phyloP scores from a whole-genome alignment of 2,329 filamentous ascomycete genomes.

The Penicillium verrucosum region DNA sequence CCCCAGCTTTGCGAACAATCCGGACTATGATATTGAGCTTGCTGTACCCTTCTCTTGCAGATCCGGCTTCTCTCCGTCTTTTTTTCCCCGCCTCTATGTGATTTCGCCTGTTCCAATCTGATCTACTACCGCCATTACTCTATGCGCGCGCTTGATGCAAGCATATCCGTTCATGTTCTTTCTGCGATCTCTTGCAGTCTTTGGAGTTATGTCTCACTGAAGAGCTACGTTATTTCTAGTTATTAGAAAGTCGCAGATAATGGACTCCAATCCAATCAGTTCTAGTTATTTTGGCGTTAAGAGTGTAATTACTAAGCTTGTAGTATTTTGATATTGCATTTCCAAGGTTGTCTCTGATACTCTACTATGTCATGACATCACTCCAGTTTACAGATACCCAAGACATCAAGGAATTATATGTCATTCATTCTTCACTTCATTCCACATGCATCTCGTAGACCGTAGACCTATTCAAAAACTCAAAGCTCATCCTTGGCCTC shows the following conservation, averaged over 20 bases:
- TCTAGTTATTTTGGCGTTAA: slow-evolving; percentile 4
- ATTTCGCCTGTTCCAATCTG: background rate
- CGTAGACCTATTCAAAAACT: slow-evolving; percentile 2
- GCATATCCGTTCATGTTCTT: slow-evolving; percentile 9
- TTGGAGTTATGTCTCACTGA: background rate
- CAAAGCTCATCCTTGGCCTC: slow-evolving; percentile 31
- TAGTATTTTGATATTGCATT: background rate
- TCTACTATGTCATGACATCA: slow-evolving; percentile 3
- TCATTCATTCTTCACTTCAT: slow-evolving; percentile 20
- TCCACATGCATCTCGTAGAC: slow-evolving; percentile 15
- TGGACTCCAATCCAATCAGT: slow-evolving; percentile 14
- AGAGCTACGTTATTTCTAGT: slow-evolving; percentile 12
- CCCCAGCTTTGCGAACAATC: slow-evolving; percentile 6
- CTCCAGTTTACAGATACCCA: background rate
- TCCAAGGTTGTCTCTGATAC: background rate
- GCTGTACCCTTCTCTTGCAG: slow-evolving; percentile 11
- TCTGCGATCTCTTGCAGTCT: slow-evolving; percentile 8
- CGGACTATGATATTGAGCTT: slow-evolving; percentile 18
- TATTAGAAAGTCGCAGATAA: slow-evolving; percentile 15
- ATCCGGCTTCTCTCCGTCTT: slow-evolving; percentile 5
- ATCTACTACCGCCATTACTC: slow-evolving; percentile 3
- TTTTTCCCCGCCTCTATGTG: background rate
- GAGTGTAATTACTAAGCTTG: background rate
- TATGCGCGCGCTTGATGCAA: slow-evolving; percentile 6
- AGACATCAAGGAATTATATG: background rate